phyloP scores from a whole-genome alignment of 441 rosid species.

The Hura crepitans region DNA sequence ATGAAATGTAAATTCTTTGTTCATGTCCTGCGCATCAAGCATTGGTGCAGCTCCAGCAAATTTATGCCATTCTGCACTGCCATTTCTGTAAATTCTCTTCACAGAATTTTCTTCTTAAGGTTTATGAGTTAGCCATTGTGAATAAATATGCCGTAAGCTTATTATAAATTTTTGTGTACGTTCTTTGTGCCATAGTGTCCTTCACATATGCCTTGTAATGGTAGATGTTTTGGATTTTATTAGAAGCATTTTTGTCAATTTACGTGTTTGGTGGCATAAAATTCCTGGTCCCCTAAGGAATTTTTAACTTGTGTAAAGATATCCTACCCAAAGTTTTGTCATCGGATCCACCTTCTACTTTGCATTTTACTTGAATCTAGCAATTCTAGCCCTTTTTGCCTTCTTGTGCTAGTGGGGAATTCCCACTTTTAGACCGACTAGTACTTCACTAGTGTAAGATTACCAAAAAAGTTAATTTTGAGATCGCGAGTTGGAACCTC shows the following conservation, averaged over 20 bases:
- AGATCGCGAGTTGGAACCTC: too few relatives aligned
- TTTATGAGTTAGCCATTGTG: constrained; percentile 38
- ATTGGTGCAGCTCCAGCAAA: constrained; percentile 12
- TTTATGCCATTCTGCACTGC: constrained; percentile 16
- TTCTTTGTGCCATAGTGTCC: too few relatives aligned
- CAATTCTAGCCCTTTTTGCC: background rate
- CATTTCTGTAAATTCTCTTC: constrained; percentile 43
- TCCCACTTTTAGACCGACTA: background rate
- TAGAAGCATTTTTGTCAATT: constrained; percentile 17
- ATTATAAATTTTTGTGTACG: constrained; percentile 11
- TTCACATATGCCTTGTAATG: background rate
- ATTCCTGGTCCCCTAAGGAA: background rate
- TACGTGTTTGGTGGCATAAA: constrained; percentile 21
- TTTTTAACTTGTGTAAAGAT: constrained; percentile 7
- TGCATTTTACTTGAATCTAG: constrained; percentile 17
- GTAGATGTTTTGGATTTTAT: constrained; percentile 13
- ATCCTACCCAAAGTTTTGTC: constrained; percentile 2
- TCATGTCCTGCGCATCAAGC: constrained; percentile 17
- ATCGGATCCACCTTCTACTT: background rate
- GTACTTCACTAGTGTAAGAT: background rate
- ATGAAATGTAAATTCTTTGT: constrained; percentile 51
- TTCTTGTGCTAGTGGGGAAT: background rate
- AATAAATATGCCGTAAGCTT: constrained; percentile 33
- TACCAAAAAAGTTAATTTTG: too few relatives aligned
- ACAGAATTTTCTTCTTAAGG: constrained; percentile 22